phyloP scores from a whole-genome alignment of 805 yeast genomes.

The Teunomyces tritomae region DNA sequence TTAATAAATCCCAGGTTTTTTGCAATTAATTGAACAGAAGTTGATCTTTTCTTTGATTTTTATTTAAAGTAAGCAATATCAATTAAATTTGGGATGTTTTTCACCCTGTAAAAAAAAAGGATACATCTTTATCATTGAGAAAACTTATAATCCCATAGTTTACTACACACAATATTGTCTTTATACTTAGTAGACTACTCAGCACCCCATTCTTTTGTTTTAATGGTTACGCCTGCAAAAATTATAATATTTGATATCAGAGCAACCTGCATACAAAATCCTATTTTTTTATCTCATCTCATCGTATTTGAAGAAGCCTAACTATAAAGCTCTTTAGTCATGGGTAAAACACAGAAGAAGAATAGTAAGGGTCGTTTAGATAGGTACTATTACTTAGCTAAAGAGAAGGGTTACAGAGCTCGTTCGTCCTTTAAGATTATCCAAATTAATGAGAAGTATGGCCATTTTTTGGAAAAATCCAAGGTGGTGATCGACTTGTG shows the following conservation, averaged over 20 bases:
- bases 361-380: slow-evolving; percentile 98
- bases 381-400: slow-evolving; percentile 92
- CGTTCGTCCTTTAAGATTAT: slow-evolving; percentile 96
- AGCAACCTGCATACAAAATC: not conserved
- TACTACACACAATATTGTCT: no score
- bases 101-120: no score
- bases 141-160: no score
- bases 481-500: slow-evolving; percentile 96
- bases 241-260: not conserved
- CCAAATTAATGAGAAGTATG: slow-evolving; percentile 94
- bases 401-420: slow-evolving; percentile 97
- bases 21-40: no score
- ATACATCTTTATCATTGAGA: no score
- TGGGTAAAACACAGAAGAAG: slow-evolving; percentile 94
- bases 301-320: not conserved
- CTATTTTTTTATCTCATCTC: slow-evolving; percentile 6
- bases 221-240: not conserved
- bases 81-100: no score
- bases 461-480: slow-evolving; percentile 90
- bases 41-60: no score
- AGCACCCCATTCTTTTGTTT: no score
- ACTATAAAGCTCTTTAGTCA: slow-evolving; percentile 18
- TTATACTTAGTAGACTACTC: no score
- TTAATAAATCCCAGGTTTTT: no score
- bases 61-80: no score